A percentile compares a stretch with the other conserved stretches of the same genome.
These are phyloP conservation scores for Perkinsela sp. DNA, from an alignment of 208 protist species.

Conservation along the genomic window DNA sequence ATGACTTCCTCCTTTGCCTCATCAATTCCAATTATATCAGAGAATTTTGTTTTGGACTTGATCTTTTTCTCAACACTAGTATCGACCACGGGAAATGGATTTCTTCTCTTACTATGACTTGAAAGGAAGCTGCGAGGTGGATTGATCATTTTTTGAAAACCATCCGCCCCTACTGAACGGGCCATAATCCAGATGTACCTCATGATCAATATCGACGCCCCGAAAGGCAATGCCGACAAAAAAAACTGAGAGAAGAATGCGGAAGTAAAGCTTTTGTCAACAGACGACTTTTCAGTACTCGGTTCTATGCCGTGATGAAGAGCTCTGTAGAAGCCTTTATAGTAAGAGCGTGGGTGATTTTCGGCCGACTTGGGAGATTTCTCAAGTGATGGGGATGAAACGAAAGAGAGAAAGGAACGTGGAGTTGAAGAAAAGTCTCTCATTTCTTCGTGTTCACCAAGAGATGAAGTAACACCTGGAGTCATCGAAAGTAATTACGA, in stretches of 20 bases:
- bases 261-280: background rate
- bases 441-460: too few species aligned
- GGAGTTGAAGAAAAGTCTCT: too few species aligned
- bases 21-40: slow-evolving; percentile 79
- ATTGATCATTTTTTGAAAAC: slow-evolving; percentile 28
- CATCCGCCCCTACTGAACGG: slow-evolving; percentile 4
- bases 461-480: too few species aligned
- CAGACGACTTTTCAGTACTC: background rate
- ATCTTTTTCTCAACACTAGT: background rate
- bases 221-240: background rate
- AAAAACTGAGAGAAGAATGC: background rate
- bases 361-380: too few species aligned
- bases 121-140: slow-evolving; percentile 6
- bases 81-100: background rate
- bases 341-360: background rate
- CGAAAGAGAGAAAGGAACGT: too few species aligned
- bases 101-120: background rate
- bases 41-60: slow-evolving; percentile 31
- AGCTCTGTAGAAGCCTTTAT: background rate
- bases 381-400: too few species aligned
- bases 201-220: background rate
- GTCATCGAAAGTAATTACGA: too few species aligned
- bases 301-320: background rate
- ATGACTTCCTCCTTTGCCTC: slow-evolving; percentile 83
- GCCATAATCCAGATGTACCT: background rate